A percentile compares a stretch with the other conserved stretches of the same genome.
These are phyloP conservation scores for Rhizophora apiculata DNA, from an alignment of 345 rosid genomes.

Conservation along the genomic window DNA sequence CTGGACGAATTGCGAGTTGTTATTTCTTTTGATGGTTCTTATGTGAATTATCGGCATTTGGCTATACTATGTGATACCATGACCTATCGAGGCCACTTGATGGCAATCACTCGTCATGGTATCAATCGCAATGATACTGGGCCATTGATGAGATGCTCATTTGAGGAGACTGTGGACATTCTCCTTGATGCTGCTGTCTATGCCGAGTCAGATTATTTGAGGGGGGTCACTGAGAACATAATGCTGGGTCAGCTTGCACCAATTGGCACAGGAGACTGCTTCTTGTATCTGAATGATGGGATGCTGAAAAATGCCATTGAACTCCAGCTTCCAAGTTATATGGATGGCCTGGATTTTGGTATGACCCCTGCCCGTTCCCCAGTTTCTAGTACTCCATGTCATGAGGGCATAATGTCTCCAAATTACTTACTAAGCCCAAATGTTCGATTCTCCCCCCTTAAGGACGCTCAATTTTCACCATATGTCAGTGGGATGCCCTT, in stretches of 20 bases:
- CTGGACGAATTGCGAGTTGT: constrained; percentile 93
- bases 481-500: constrained; percentile 84
- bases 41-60: constrained; percentile 92
- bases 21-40: constrained; percentile 96
- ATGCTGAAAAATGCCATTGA: constrained; percentile 97
- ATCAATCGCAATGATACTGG: constrained; percentile 96
- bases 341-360: constrained; percentile 85
- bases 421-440: constrained; percentile 74
- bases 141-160: constrained; percentile 96
- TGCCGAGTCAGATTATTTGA: constrained; percentile 77
- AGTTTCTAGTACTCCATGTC: constrained; percentile 83
- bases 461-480: constrained; percentile 90
- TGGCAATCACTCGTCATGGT: constrained; percentile 98
- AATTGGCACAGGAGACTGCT: constrained; percentile 87
- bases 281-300: constrained; percentile 87
- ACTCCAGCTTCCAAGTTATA: constrained; percentile 92
- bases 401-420: constrained; percentile 95
- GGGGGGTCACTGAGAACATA: constrained; percentile 94
- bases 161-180: constrained; percentile 97
- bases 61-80: constrained; percentile 96
- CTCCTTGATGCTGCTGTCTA: constrained; percentile 95
- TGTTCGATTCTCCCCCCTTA: constrained; percentile 68
- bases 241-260: constrained; percentile 98
- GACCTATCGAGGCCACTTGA: constrained; percentile 97
- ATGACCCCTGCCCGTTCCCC: constrained; percentile 93